Conservation (phyloP, 495 filamentous ascomycete species). For the Penicillium flavigenum region DNA sequence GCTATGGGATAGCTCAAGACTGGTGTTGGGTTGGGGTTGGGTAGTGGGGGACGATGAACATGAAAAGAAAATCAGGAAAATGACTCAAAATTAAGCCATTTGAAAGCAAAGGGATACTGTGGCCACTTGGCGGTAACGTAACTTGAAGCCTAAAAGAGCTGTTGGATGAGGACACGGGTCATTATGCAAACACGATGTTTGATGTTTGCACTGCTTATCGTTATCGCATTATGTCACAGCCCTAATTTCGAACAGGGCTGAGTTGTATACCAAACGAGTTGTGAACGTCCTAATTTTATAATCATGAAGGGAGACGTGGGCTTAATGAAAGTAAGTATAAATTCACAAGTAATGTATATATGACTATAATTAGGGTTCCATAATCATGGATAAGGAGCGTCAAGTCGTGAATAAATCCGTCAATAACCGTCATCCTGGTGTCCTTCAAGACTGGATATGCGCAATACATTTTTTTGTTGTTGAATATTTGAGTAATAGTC, state of each 20-base stretch:
- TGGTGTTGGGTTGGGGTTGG: constrained; percentile 9
- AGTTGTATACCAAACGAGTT: background rate
- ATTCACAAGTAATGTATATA: constrained; percentile 5
- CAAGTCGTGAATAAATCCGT: constrained; percentile 10
- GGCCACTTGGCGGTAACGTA: constrained; percentile 41
- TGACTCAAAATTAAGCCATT: constrained; percentile 22
- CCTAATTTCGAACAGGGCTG: constrained; percentile 8
- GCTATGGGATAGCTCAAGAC: constrained; percentile 18
- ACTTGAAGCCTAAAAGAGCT: constrained; percentile 31
- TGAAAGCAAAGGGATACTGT: constrained; percentile 29
- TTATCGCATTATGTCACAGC: constrained; percentile 20
- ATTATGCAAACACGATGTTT: constrained; percentile 24
- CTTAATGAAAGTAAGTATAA: background rate
- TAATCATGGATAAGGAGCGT: constrained; percentile 13
- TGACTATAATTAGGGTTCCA: constrained; percentile 12
- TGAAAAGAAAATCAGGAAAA: background rate
- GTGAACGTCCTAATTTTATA: background rate
- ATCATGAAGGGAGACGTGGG: background rate
- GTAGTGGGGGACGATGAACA: background rate
- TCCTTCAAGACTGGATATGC: constrained; percentile 4
- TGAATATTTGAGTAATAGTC: background rate
- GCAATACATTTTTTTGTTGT: constrained; percentile 16
- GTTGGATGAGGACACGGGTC: constrained; percentile 32
- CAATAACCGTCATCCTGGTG: constrained; percentile 15
- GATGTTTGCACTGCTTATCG: constrained; percentile 22